phyloP scores from a whole-genome alignment of 805 yeast genomes.

The Tetrapisispora pingtungensis region DNA sequence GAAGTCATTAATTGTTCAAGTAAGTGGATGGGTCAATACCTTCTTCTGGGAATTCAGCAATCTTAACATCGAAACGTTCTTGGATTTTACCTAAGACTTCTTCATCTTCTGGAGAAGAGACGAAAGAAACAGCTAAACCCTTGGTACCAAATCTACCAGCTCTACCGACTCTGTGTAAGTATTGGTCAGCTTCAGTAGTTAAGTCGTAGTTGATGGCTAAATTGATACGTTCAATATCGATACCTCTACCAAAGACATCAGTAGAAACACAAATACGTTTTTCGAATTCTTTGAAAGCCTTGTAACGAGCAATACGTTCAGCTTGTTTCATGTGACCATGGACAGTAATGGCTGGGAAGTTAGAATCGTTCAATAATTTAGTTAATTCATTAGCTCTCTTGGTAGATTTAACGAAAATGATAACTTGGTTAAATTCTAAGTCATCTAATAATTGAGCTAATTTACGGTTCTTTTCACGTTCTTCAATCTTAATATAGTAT shows the following conservation, averaged over 20 bases:
- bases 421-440: constrained; percentile 95
- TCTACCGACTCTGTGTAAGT: constrained; percentile 98
- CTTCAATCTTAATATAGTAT: constrained; percentile 81
- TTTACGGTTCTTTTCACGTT: constrained; percentile 86
- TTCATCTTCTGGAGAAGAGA: constrained; percentile 77
- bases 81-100: constrained; percentile 86
- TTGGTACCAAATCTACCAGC: constrained; percentile 99
- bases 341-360: constrained; percentile 95
- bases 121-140: constrained; percentile 91
- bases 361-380: constrained; percentile 77
- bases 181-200: constrained; percentile 95
- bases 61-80: constrained; percentile 93
- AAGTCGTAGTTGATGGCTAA: constrained; percentile 95
- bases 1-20: constrained; percentile 2
- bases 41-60: constrained; percentile 87
- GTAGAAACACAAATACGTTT: constrained; percentile 98
- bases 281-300: constrained; percentile 93
- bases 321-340: constrained; percentile 94
- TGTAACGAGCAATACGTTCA: constrained; percentile 95
- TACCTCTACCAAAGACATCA: constrained; percentile 98
- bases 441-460: constrained; percentile 87
- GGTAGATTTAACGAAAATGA: constrained; percentile 87
- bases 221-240: constrained; percentile 97
- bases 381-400: constrained; percentile 87
- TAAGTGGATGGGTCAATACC: constrained; percentile 5